Evolutionary conservation across 192 early-diverging fungal genomes (phyloP).

Genomic region (Dissophora globulifera): DNA sequence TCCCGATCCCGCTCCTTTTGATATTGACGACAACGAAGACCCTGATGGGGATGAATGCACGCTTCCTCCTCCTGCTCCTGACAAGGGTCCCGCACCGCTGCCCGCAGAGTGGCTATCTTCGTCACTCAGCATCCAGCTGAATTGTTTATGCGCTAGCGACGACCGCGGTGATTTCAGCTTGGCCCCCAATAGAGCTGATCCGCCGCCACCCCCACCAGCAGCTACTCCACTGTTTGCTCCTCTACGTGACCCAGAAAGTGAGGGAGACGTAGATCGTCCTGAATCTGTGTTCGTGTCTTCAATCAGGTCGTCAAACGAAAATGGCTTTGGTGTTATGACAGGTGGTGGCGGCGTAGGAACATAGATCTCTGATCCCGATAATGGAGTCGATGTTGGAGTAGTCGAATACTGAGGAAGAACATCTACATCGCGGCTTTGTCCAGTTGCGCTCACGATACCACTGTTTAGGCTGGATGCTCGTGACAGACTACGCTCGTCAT

Average conservation of each 20-base stretch:
- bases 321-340: slow-evolving; percentile 26
- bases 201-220: neutral
- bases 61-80: neutral
- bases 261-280: neutral
- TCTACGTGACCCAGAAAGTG: neutral
- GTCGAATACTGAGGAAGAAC: neutral
- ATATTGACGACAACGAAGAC: neutral
- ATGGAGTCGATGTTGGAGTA: neutral
- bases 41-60: slow-evolving; percentile 1
- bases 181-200: slow-evolving; percentile 1
- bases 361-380: slow-evolving; percentile 8
- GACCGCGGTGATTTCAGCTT: slow-evolving; percentile 44
- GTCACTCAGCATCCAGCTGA: slow-evolving; percentile 48
- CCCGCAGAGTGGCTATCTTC: neutral
- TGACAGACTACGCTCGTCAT: neutral
- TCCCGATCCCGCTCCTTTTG: neutral
- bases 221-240: neutral
- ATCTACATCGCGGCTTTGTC: neutral
- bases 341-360: slow-evolving; percentile 6
- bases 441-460: neutral
- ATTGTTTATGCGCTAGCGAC: slow-evolving; percentile 36
- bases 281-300: slow-evolving; percentile 1
- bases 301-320: slow-evolving; percentile 46
- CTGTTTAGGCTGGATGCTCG: slow-evolving; percentile 13
- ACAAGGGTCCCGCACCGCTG: too few relatives aligned